phyloP scores from a whole-genome alignment of 108 stramenopile species.

The Schizochytrium sp. region DNA sequence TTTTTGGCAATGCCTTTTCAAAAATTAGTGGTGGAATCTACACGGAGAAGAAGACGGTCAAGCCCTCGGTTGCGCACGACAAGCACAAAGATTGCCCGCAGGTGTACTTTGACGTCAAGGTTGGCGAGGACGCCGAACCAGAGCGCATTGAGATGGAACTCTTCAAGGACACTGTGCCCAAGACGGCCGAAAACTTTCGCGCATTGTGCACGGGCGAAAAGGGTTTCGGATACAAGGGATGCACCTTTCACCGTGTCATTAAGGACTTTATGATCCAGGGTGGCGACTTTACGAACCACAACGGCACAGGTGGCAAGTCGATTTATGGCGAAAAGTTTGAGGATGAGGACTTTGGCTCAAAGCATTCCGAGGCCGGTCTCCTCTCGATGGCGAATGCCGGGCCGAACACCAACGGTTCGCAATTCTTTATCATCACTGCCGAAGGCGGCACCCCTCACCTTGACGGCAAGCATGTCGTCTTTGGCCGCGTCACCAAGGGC shows the following conservation, averaged over 20 bases:
- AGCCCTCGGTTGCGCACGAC: not conserved
- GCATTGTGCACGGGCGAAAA: slow-evolving; percentile 60
- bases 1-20: not conserved
- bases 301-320: slow-evolving; percentile 79
- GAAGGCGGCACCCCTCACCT: slow-evolving; percentile 67
- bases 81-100: not conserved
- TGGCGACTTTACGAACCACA: slow-evolving; percentile 83
- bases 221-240: slow-evolving; percentile 78
- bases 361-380: slow-evolving; percentile 70
- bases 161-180: slow-evolving; percentile 80
- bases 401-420: slow-evolving; percentile 75
- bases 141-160: slow-evolving; percentile 62
- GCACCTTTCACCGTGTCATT: slow-evolving; percentile 78
- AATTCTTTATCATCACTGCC: slow-evolving; percentile 84
- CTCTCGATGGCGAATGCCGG: slow-evolving; percentile 85
- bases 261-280: slow-evolving; percentile 87
- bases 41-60: not conserved
- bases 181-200: slow-evolving; percentile 76
- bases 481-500: slow-evolving; percentile 92
- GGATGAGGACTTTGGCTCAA: slow-evolving; percentile 75
- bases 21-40: not conserved
- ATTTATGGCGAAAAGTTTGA: slow-evolving; percentile 86
- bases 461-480: slow-evolving; percentile 97
- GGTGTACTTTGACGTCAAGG: slow-evolving; percentile 66
- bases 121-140: slow-evolving; percentile 48